phyloP scores from a whole-genome alignment of 2,329 filamentous ascomycete species.

The Diaporthe sp. region DNA sequence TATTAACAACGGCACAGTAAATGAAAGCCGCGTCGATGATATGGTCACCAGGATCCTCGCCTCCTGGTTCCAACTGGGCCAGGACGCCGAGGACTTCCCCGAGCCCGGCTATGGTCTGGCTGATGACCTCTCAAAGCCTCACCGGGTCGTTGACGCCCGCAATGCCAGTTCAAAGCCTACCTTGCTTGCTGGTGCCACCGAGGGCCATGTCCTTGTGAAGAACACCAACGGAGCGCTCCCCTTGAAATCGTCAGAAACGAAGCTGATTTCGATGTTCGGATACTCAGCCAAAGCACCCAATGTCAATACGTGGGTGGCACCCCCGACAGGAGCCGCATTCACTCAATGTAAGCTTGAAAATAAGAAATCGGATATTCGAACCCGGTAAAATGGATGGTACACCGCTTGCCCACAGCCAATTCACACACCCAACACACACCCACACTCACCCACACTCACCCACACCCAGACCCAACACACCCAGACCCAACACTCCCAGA shows the following conservation, averaged over 20 bases:
- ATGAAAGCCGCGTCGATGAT: conserved; percentile 68
- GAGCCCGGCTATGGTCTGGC: conserved; percentile 66
- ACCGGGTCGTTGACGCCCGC: conserved; percentile 66
- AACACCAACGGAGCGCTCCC: conserved; percentile 69
- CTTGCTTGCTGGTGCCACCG: conserved; percentile 68
- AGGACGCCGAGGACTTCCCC: conserved; percentile 62
- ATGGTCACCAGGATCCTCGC: conserved; percentile 64
- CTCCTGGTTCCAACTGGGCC: conserved; percentile 68
- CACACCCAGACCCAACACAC: too few species aligned
- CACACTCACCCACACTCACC: too few species aligned
- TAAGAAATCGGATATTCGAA: too few species aligned
- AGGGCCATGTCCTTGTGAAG: conserved; percentile 75
- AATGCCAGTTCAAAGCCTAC: conserved; percentile 57
- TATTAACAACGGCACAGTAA: conserved; percentile 71
- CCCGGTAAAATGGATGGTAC: too few species aligned
- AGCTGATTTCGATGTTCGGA: conserved; percentile 69
- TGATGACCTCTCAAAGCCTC: conserved; percentile 59
- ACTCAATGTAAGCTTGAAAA: conserved; percentile 11
- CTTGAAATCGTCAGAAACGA: conserved; percentile 55
- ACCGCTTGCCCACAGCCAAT: too few species aligned
- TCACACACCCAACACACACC: too few species aligned
- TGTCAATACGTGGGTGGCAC: conserved; percentile 53
- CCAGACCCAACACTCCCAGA: too few species aligned
- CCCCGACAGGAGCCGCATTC: conserved; percentile 47
- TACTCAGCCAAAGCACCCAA: conserved; percentile 67